phyloP scores from a whole-genome alignment of 2,329 filamentous ascomycete genomes.

The Cladosporium sp. region DNA sequence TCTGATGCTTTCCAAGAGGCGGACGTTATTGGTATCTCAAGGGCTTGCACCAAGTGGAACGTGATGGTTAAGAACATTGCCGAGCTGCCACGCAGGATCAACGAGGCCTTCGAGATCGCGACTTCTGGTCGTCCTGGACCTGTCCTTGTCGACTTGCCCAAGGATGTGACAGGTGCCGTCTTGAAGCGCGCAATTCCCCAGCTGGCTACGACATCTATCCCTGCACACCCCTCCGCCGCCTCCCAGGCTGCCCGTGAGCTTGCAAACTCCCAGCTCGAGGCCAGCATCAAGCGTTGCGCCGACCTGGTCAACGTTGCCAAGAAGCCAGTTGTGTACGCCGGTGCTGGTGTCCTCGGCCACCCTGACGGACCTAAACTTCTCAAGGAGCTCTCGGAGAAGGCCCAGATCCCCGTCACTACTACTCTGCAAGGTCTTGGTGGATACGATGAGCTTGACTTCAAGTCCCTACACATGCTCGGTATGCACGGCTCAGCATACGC shows the following conservation, averaged over 20 bases:
- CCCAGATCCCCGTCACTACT: conserved; percentile 88
- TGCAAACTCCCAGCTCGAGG: conserved; percentile 66
- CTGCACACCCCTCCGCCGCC: conserved; percentile 79
- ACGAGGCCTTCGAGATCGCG: conserved; percentile 97
- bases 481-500: conserved; percentile 98
- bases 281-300: conserved; percentile 72
- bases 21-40: conserved; percentile 87
- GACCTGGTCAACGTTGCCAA: conserved; percentile 81
- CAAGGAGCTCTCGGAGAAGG: conserved; percentile 83
- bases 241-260: conserved; percentile 73
- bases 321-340: conserved; percentile 93
- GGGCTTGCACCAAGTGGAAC: conserved; percentile 98
- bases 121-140: conserved; percentile 90
- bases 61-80: conserved; percentile 96
- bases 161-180: conserved; percentile 87
- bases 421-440: conserved; percentile 90
- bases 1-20: conserved; percentile 97
- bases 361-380: conserved; percentile 75
- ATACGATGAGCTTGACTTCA: conserved; percentile 88
- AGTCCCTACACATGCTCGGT: conserved; percentile 95
- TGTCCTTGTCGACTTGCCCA: conserved; percentile 91
- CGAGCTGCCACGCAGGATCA: conserved; percentile 88
- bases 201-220: conserved; percentile 58
- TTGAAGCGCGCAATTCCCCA: conserved; percentile 80
- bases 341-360: conserved; percentile 78